Evolutionary conservation across 352 stramenopile genomes (phyloP), one percentile per base, ranked within the genome.

Genomic region (Chrysophaeum taylorii): DNA sequence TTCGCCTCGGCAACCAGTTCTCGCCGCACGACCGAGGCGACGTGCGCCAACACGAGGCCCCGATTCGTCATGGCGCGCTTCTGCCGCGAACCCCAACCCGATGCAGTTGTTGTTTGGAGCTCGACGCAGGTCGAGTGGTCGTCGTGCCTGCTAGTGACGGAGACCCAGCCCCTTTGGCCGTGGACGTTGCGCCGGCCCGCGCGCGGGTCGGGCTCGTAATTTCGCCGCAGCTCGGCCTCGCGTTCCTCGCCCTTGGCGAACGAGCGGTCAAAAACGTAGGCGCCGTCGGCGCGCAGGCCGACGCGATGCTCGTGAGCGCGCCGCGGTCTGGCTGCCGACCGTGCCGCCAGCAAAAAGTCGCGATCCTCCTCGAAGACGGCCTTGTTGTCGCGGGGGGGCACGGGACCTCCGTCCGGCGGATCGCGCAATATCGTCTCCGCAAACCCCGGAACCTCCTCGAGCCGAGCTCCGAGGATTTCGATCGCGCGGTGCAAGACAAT

Each of bases 401-500:
- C 38, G 16, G 15, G n/a, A 35, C 53, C 31, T 16, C 50, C 39
- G 37, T 39, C 31, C 4, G 36, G 12, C 36, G 64, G 64, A 9
- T 53, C 45, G 12, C 27, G 25, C 5, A 72, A 53, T 37, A 72
- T 72, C 18, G 53, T 62, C 16, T 27, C 31, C 1, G 68, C 68
- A 36, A 72, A 72, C 21, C 68, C 50, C 7, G 50, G 68, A 7
- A 72, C 39, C 0, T 14, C 21, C 21, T 27, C 23, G 15, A 72
- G 29, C 33, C 54, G 36, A 2, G 15, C 36, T 14, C 38, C n/a
- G 14, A 72, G 29, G 25, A 72, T 36, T 18, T 63, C 68, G 1
- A 72, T 50, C 7, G 64, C 39, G 14, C 39, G 31, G 33, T 72
- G 68, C 5, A 72, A 27, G 7, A 72, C 68, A 14, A 68, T 52